A percentile compares a stretch with the other conserved stretches of the same genome.
Evolutionary conservation across 2,329 filamentous ascomycete species (phyloP).

Genomic region (Aspergillus sp.): DNA sequence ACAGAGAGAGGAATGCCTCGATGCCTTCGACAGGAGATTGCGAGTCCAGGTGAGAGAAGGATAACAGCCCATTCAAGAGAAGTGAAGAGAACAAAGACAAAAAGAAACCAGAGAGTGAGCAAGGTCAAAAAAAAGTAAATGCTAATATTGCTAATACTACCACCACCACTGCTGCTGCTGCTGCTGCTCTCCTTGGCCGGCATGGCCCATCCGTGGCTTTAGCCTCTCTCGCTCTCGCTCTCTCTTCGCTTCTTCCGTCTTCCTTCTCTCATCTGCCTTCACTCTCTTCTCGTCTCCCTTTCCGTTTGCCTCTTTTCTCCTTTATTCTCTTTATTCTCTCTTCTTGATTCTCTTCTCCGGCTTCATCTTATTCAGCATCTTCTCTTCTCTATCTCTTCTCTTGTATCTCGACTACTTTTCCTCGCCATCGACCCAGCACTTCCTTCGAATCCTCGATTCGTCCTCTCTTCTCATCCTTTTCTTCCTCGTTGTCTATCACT

Average conservation of each 20-base stretch:
- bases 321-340: slow-evolving; percentile 8
- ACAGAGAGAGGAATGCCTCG: not conserved
- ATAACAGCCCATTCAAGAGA: too few species aligned
- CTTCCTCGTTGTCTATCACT: slow-evolving; percentile 4
- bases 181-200: slow-evolving; percentile 15
- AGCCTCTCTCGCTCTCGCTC: slow-evolving; percentile 9
- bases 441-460: too few species aligned
- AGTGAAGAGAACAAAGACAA: not conserved
- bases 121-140: not conserved
- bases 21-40: too few species aligned
- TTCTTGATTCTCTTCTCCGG: slow-evolving; percentile 7
- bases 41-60: too few species aligned
- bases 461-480: slow-evolving; percentile 3
- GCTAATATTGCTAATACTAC: not conserved
- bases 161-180: slow-evolving; percentile 6
- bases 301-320: slow-evolving; percentile 4
- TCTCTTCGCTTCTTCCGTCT: slow-evolving; percentile 3
- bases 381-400: slow-evolving; percentile 2
- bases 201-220: slow-evolving; percentile 20
- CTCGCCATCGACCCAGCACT: not conserved
- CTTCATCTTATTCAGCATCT: slow-evolving; percentile 4
- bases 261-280: slow-evolving; percentile 7
- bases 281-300: slow-evolving; percentile 5
- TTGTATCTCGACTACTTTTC: not conserved
- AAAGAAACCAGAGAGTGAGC: not conserved